Evolutionary conservation across 305 asterid species (phyloP).

Genomic region (Stenogyne calaminthoides): DNA sequence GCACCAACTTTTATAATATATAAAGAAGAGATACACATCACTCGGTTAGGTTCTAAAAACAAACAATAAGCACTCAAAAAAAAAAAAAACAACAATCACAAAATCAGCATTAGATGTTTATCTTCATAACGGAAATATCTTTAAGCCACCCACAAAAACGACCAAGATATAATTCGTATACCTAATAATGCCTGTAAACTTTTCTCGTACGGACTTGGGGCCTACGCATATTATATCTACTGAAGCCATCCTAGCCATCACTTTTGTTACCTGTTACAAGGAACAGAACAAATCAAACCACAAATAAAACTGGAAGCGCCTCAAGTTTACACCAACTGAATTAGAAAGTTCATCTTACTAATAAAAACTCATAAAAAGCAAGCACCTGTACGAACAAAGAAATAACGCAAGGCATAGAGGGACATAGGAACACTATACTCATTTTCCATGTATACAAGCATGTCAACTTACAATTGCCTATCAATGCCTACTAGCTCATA

Average conservation of each 20-base stretch:
- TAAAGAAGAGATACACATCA: not conserved
- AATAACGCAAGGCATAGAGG: too few relatives aligned
- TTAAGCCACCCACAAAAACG: not conserved
- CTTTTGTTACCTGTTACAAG: conserved; percentile 73
- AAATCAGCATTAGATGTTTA: conserved; percentile 4
- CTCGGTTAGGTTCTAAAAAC: not conserved
- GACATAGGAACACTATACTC: not conserved
- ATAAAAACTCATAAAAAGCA: not conserved
- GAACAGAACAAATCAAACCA: conserved; percentile 9
- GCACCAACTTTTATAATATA: not conserved
- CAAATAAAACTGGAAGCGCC: not conserved
- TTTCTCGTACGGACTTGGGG: conserved; percentile 76
- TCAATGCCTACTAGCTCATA: not conserved
- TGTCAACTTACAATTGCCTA: not conserved
- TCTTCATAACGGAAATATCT: not conserved
- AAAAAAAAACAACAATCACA: conserved; percentile 4
- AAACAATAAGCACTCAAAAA: not conserved
- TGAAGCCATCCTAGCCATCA: conserved; percentile 90
- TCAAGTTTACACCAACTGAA: conserved; percentile 8
- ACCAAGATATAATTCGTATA: conserved; percentile 22
- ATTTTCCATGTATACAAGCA: not conserved
- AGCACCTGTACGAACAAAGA: not conserved
- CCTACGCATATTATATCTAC: conserved; percentile 89
- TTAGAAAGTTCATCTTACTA: not conserved
- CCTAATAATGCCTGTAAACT: conserved; percentile 88